Evolutionary conservation across 2,329 filamentous ascomycete genomes (phyloP).

Genomic region (Fonsecaea pedrosoi): DNA sequence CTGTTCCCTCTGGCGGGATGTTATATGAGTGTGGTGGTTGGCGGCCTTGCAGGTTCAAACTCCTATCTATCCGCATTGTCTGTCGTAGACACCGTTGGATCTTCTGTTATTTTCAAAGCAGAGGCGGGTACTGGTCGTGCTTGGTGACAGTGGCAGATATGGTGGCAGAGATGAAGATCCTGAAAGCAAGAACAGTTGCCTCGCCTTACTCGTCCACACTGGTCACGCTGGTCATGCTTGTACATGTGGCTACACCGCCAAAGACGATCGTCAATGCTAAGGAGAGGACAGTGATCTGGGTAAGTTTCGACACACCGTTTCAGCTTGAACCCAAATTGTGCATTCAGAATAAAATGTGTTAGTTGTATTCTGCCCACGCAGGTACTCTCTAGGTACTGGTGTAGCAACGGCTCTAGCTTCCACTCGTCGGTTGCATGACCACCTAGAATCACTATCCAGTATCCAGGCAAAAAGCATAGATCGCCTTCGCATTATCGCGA

Average conservation of each 20-base stretch:
- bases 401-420: not conserved
- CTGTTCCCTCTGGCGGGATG: not conserved
- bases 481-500: slow-evolving; percentile 3
- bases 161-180: not conserved
- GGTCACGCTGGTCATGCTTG: too few relatives aligned
- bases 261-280: not conserved
- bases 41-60: not conserved
- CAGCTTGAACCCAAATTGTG: slow-evolving; percentile 7
- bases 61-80: not conserved
- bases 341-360: not conserved
- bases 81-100: not conserved
- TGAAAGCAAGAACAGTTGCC: not conserved
- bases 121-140: not conserved
- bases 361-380: too few relatives aligned
- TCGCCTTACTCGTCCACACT: too few relatives aligned
- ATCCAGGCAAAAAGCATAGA: not conserved
- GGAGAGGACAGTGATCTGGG: not conserved
- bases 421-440: not conserved
- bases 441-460: not conserved
- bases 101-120: not conserved
- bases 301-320: not conserved
- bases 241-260: not conserved
- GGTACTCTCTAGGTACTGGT: too few relatives aligned
- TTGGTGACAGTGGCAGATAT: not conserved
- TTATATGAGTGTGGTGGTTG: not conserved